Conservation (phyloP, 495 filamentous ascomycete genomes). For the Beverwykella pulmonaria region DNA sequence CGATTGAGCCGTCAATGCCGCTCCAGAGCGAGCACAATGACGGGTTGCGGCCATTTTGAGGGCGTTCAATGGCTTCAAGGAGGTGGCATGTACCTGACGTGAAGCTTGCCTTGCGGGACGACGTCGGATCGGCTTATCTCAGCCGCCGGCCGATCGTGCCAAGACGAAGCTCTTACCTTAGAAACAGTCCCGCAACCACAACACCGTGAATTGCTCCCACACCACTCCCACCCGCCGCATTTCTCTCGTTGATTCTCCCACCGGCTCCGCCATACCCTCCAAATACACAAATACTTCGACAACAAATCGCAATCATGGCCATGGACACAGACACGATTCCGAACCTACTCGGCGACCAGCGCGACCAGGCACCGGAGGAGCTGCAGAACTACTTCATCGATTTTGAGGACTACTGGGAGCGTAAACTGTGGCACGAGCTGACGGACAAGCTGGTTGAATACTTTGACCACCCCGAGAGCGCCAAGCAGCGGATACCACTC, state of each 20-base stretch:
- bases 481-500: slow-evolving; percentile 78
- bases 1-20: slow-evolving; percentile 29
- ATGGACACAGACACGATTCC: slow-evolving; percentile 84
- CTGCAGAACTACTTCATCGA: slow-evolving; percentile 84
- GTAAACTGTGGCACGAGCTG: slow-evolving; percentile 98
- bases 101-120: slow-evolving; percentile 10
- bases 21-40: slow-evolving; percentile 37
- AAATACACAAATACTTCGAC: not conserved
- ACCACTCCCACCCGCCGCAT: not conserved
- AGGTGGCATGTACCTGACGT: slow-evolving; percentile 3
- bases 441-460: slow-evolving; percentile 86
- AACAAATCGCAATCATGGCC: slow-evolving; percentile 61
- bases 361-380: slow-evolving; percentile 79
- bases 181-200: slow-evolving; percentile 19
- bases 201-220: slow-evolving; percentile 3
- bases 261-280: not conserved
- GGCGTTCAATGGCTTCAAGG: slow-evolving; percentile 34
- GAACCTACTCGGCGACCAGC: slow-evolving; percentile 87
- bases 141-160: slow-evolving; percentile 2
- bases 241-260: not conserved
- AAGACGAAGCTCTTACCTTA: slow-evolving; percentile 25
- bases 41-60: slow-evolving; percentile 33
- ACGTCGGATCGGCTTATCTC: slow-evolving; percentile 21
- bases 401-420: slow-evolving; percentile 98
- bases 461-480: slow-evolving; percentile 81